These are phyloP conservation scores for Aspergillus hancockii DNA, from an alignment of 495 filamentous ascomycete genomes.

Conservation along the genomic window DNA sequence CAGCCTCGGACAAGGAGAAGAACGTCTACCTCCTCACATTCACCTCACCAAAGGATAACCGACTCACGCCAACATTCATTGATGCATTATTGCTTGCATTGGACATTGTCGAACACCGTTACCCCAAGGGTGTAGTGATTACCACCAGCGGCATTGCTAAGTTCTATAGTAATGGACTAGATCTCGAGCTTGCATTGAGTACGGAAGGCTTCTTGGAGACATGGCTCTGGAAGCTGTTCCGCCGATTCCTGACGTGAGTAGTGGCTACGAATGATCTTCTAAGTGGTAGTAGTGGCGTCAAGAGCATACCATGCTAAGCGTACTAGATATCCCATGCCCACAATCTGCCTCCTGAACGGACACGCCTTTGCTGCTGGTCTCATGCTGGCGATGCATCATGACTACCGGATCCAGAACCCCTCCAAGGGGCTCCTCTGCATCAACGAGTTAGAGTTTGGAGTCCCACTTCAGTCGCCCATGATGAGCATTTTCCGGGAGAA, in stretches of 20 bases:
- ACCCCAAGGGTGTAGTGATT: slow-evolving; percentile 68
- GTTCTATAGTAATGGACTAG: slow-evolving; percentile 82
- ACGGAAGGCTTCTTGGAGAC: slow-evolving; percentile 55
- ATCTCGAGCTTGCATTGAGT: slow-evolving; percentile 56
- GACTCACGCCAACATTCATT: slow-evolving; percentile 68
- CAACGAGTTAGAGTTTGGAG: slow-evolving; percentile 78
- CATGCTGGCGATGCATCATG: slow-evolving; percentile 82
- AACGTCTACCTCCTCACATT: slow-evolving; percentile 74
- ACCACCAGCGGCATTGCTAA: slow-evolving; percentile 74
- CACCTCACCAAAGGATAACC: slow-evolving; percentile 69
- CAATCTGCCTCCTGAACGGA: slow-evolving; percentile 73
- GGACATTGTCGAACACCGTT: slow-evolving; percentile 68
- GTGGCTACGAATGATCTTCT: neutral
- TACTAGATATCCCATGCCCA: slow-evolving; percentile 76
- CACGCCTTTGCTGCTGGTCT: slow-evolving; percentile 79
- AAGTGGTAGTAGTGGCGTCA: neutral
- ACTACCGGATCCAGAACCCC: slow-evolving; percentile 76
- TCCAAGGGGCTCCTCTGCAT: slow-evolving; percentile 68
- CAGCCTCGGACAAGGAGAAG: slow-evolving; percentile 33
- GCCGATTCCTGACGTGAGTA: slow-evolving; percentile 60
- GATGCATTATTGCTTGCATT: slow-evolving; percentile 65
- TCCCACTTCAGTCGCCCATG: slow-evolving; percentile 71
- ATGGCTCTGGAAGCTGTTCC: slow-evolving; percentile 58
- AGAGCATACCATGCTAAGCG: slow-evolving; percentile 6
- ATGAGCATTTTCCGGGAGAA: slow-evolving; percentile 72